A percentile compares a stretch with the other conserved stretches of the same genome.
Evolutionary conservation across 768 basidiomycete genomes (phyloP).

Genomic region (Podaxis carcinomalis): DNA sequence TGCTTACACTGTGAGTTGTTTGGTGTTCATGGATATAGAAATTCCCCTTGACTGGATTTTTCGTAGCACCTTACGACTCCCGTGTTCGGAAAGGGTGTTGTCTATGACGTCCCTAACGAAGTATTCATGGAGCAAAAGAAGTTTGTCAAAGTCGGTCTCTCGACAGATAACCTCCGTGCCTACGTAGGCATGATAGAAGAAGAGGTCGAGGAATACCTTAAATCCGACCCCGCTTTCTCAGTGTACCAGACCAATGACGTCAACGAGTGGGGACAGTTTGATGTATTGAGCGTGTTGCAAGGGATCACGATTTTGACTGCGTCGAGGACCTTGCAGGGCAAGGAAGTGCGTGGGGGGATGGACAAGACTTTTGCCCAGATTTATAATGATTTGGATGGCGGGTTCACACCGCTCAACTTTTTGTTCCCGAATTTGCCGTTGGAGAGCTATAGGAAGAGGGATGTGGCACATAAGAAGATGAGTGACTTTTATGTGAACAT

Average conservation of each 20-base stretch:
- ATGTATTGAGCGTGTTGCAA: conserved; percentile 65
- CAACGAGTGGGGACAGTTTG: conserved; percentile 77
- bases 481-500: conserved; percentile 90
- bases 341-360: conserved; percentile 75
- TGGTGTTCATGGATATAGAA: not conserved
- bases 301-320: conserved; percentile 97
- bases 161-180: conserved; percentile 83
- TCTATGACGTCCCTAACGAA: conserved; percentile 96
- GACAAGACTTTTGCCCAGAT: conserved; percentile 82
- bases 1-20: conserved; percentile 74
- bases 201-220: conserved; percentile 70
- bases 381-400: conserved; percentile 89
- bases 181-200: conserved; percentile 81
- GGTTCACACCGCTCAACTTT: conserved; percentile 95
- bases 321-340: conserved; percentile 88
- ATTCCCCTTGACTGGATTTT: not conserved
- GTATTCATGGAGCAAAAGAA: conserved; percentile 99
- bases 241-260: conserved; percentile 59
- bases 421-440: conserved; percentile 92
- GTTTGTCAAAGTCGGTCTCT: conserved; percentile 94
- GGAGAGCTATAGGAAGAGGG: conserved; percentile 84
- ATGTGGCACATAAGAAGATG: conserved; percentile 90
- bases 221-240: conserved; percentile 58
- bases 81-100: conserved; percentile 95
- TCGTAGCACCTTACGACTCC: conserved; percentile 85